Base-by-base conservation (phyloP, 495 filamentous ascomycete species). In the Neurospora sp. region DNA sequence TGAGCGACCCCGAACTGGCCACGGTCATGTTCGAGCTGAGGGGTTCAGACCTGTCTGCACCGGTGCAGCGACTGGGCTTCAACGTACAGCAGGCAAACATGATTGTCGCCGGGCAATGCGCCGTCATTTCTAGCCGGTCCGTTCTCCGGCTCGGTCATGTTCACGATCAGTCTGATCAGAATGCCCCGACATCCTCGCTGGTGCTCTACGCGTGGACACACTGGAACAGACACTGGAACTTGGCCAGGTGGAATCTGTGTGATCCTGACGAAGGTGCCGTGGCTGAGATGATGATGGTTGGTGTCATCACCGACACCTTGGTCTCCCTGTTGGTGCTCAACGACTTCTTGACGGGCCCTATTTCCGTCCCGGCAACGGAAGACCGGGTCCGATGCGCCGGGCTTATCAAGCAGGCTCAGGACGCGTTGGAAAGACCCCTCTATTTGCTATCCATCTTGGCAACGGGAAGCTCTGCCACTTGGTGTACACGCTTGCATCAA, bases 201-300 rank as follows among this genome's bases (percentile, higher is more conserved):
- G 59, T 75, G 14, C 68, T 75, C 8, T 78, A 78, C 37, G 75
- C 73, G 41, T 76, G 76, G 75, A 42, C 48, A 16, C 22, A 71
- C 42, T 78, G 76, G 76, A 45, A 38, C 68, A 16, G 18, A 9
- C 76, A 78, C 45, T 37, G 76, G 22, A 38, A 12, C 16, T 59
- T 69, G 27, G 74, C 76, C 4, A 45, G 61, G 9, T 70, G 39
- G 39, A 7, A 41, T 18, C 68, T 76, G 37, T 27, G 31, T 16
- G 38, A 76, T 65, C 42, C 20, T 12, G 37, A 69, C 35, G 69
- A 69, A 9, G 73, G 71, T 14, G 53, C n/a, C n/a, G 31, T 74
- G 22, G 42, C 70, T 0, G 71, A 76, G 31, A 70, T 71, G 35
- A 78, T 76, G 76, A 71, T 74, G 14, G 65, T 45, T 4, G 41